Conservation (phyloP, 768 basidiomycete species). For the Russula olivacea region DNA sequence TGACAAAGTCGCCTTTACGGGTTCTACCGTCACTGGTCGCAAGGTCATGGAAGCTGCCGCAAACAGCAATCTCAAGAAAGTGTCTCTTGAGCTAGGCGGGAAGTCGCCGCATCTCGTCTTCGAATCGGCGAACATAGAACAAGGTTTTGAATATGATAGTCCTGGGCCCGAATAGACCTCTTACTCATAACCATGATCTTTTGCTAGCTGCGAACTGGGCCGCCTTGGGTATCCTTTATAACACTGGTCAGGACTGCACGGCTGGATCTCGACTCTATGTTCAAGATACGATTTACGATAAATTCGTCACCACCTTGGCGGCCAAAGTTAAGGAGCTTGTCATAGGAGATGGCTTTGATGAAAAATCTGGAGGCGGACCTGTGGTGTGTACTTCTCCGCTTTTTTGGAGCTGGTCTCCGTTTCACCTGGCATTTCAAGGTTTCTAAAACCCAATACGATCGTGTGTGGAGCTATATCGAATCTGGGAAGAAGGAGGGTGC, state of each 20-base stretch:
- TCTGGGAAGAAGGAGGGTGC: conserved; percentile 82
- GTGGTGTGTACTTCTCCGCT: conserved; percentile 46
- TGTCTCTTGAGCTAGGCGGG: conserved; percentile 91
- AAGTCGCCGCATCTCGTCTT: conserved; percentile 89
- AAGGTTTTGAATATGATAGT: conserved; percentile 43
- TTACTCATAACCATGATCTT: conserved; percentile 7
- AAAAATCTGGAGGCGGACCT: conserved; percentile 71
- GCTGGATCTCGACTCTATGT: conserved; percentile 89
- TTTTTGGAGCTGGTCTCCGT: background rate
- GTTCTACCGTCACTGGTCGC: conserved; percentile 83
- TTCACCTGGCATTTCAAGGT: conserved; percentile 40
- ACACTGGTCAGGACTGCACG: conserved; percentile 90
- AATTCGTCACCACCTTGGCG: conserved; percentile 63
- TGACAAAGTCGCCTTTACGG: conserved; percentile 95
- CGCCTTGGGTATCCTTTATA: conserved; percentile 80
- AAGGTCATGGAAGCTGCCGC: conserved; percentile 91
- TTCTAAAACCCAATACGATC: conserved; percentile 79
- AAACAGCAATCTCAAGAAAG: conserved; percentile 92
- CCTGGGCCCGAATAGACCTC: background rate
- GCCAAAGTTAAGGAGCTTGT: conserved; percentile 60
- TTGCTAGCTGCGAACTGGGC: conserved; percentile 73
- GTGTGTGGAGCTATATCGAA: conserved; percentile 84
- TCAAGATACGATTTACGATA: conserved; percentile 82
- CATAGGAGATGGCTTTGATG: conserved; percentile 79
- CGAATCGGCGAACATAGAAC: conserved; percentile 84